Percentiles rank a stretch among this genome's conserved stretches.
Conservation (phyloP, 345 rosid species). For the Salix koriyanagi region DNA sequence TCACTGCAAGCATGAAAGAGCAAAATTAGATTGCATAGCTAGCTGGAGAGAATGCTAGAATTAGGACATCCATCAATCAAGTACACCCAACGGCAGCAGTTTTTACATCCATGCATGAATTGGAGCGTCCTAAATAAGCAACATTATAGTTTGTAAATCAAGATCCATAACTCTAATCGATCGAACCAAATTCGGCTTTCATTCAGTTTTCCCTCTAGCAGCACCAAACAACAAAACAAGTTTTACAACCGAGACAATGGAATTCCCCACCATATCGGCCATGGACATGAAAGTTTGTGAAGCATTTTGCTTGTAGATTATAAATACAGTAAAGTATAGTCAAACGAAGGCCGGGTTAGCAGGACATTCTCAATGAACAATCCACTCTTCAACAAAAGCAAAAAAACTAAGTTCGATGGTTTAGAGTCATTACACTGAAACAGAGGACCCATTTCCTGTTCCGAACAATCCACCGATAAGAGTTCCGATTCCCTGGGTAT, state of each 20-base stretch:
- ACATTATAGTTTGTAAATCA: not conserved
- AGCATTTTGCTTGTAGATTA: not conserved
- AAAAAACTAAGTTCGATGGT: not conserved
- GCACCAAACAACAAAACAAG: not conserved
- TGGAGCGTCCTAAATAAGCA: not conserved
- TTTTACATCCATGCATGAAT: not conserved
- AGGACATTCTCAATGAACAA: not conserved
- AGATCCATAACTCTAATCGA: not conserved
- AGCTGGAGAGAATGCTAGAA: not conserved
- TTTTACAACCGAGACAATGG: not conserved
- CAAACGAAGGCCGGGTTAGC: not conserved
- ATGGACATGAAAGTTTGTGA: not conserved
- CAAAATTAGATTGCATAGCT: not conserved
- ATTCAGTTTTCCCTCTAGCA: not conserved
- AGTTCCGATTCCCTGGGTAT: constrained; percentile 26
- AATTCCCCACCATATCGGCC: not conserved
- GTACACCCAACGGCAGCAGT: not conserved
- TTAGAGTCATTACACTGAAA: constrained; percentile 27
- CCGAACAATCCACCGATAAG: constrained; percentile 21
- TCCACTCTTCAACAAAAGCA: not conserved
- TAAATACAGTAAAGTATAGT: not conserved
- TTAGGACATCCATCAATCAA: not conserved
- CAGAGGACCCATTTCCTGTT: constrained; percentile 19
- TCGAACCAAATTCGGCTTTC: not conserved
- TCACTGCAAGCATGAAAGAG: constrained; percentile 46